Percentiles rank a stretch among this genome's conserved stretches.
phyloP scores from a whole-genome alignment of 2,329 filamentous ascomycete genomes.

The Huntiella bhutanensis region DNA sequence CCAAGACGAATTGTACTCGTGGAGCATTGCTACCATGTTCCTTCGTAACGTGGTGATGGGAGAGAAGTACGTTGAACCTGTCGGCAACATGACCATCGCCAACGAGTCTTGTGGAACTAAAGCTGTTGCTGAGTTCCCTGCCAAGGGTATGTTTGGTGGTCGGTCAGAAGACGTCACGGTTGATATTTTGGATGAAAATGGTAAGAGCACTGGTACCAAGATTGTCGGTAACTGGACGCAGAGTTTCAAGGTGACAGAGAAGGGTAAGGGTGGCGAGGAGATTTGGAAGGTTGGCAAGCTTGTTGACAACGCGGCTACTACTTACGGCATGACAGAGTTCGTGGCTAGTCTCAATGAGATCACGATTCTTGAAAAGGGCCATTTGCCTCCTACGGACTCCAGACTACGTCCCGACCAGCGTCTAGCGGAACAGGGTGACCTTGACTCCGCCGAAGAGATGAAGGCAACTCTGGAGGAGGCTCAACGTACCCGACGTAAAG shows the following conservation, averaged over 20 bases:
- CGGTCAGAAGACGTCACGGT: constrained; percentile 76
- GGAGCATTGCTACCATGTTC: constrained; percentile 76
- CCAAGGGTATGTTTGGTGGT: constrained; percentile 93
- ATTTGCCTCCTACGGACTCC: constrained; percentile 64
- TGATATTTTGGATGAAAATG: constrained; percentile 49
- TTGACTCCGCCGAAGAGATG: constrained; percentile 66
- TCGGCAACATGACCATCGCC: constrained; percentile 68
- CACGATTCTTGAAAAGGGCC: constrained; percentile 56
- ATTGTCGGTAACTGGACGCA: constrained; percentile 73
- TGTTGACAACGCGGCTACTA: constrained; percentile 58
- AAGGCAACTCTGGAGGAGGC: constrained; percentile 75
- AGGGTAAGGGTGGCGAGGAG: constrained; percentile 35
- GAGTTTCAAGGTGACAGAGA: constrained; percentile 45
- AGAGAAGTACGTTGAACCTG: constrained; percentile 94
- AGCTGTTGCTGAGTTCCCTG: constrained; percentile 76
- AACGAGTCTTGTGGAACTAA: constrained; percentile 74
- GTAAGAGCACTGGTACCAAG: constrained; percentile 44
- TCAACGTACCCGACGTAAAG: constrained; percentile 55
- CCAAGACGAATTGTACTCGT: constrained; percentile 68
- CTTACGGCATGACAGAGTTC: constrained; percentile 78
- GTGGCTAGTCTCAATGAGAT: constrained; percentile 76
- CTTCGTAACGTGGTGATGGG: constrained; percentile 91
- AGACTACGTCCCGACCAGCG: constrained; percentile 75
- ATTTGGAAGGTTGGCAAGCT: constrained; percentile 66
- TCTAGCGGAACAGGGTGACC: constrained; percentile 59